Conservation (phyloP, 2,329 filamentous ascomycete species). For the Akanthomyces muscarius region DNA sequence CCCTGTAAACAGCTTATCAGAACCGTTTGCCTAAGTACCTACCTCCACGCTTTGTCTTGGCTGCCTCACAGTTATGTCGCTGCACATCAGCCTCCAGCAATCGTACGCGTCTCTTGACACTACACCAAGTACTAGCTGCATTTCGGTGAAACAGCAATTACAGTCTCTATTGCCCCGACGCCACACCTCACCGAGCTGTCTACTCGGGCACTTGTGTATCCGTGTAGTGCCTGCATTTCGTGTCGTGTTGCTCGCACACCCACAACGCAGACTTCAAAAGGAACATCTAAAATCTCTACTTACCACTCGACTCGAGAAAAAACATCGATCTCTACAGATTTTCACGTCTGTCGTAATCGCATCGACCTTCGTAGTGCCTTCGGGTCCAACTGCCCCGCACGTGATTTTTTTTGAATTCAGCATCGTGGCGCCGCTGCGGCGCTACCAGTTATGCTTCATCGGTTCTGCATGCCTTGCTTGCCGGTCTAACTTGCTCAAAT, state of each 20-base stretch:
- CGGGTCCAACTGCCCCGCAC: neutral
- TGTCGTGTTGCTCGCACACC: neutral
- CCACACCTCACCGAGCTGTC: too few species aligned
- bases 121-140: too few species aligned
- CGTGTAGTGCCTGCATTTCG: too few species aligned
- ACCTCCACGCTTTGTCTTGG: neutral
- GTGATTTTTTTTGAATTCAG: neutral
- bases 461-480: neutral
- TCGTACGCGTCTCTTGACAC: too few species aligned
- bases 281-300: neutral
- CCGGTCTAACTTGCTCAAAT: neutral
- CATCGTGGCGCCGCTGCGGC: neutral
- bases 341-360: neutral
- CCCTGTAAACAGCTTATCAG: too few species aligned
- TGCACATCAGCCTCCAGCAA: too few species aligned
- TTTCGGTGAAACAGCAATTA: too few species aligned
- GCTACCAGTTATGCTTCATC: neutral
- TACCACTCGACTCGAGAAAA: neutral
- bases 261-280: neutral
- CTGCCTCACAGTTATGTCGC: too few species aligned
- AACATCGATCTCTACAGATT: too few species aligned
- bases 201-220: too few species aligned
- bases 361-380: neutral
- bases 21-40: too few species aligned
- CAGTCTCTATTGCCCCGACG: too few species aligned